A percentile compares a stretch with the other conserved stretches of the same genome.
Conservation (phyloP, 495 filamentous ascomycete genomes). For the Penicillium canariense region DNA sequence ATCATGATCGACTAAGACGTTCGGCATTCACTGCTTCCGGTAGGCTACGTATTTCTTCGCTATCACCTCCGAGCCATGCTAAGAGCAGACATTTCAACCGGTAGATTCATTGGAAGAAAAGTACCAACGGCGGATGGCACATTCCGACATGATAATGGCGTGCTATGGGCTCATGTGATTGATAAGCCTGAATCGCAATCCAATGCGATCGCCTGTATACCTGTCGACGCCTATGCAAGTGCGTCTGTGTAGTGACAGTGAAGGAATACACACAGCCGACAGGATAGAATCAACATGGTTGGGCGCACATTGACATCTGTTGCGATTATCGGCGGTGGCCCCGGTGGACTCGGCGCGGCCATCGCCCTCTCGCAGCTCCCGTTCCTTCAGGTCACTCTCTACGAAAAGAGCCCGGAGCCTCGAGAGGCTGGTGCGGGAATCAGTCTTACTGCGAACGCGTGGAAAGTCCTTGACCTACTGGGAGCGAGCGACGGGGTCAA, state of each 20-base stretch:
- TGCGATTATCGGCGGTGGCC: slow-evolving; percentile 47
- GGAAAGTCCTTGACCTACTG: slow-evolving; percentile 47
- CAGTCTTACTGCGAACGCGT: slow-evolving; percentile 34
- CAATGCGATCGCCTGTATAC: neutral
- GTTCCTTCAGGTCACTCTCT: slow-evolving; percentile 43
- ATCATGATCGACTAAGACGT: too few relatives aligned
- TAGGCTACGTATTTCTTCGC: neutral
- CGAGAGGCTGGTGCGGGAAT: slow-evolving; percentile 51
- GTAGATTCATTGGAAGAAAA: neutral
- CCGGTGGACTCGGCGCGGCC: slow-evolving; percentile 47
- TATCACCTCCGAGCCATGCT: too few relatives aligned
- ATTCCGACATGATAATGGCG: neutral
- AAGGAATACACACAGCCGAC: neutral
- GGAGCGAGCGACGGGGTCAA: slow-evolving; percentile 41
- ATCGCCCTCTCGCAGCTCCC: slow-evolving; percentile 48
- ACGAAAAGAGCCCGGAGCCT: slow-evolving; percentile 47
- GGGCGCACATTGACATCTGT: slow-evolving; percentile 16
- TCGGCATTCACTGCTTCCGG: too few relatives aligned
- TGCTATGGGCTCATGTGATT: neutral
- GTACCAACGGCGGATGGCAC: neutral
- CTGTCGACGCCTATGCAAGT: too few relatives aligned
- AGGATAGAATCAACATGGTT: slow-evolving; percentile 8
- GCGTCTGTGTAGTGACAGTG: too few relatives aligned
- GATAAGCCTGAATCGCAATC: neutral
- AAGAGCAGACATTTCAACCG: too few relatives aligned